Base-by-base conservation (phyloP, 2,329 filamentous ascomycete genomes). In the Penicillium oxalicum region DNA sequence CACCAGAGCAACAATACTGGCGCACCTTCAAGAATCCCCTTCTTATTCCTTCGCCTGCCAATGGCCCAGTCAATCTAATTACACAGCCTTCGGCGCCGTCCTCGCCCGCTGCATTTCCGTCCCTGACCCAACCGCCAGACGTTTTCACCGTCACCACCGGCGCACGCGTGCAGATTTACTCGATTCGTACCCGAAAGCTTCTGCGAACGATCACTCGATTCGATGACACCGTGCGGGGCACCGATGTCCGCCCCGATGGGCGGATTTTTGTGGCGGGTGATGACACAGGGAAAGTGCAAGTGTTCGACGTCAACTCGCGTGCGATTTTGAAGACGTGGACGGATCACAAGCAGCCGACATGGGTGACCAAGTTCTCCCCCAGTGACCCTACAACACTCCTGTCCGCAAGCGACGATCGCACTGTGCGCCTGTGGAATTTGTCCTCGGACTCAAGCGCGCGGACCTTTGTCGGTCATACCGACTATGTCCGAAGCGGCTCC, bases 1-100 rank as follows among this genome's bases (percentile, higher is more conserved):
- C 91, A 5, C 85, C 91, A 29, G 93, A 98, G 74, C 91, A 97
- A 73, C 81, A 85, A 57, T 97, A 97, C 77, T 98, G 94, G 94
- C 87, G 86, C 66, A 86, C 87, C 9, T 98, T 98, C 77, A 90
- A 88, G 73, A 93, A 91, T 59, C 88, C 91, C 57, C 82, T 95
- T 49, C 83, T 91, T 53, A 84, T 97, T 53, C 88, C 93, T 40
- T 95, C 91, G 54, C 90, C 91, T 56, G 89, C 93, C 56, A 88
- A 88, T 65, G 90, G 87, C 67, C 87, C 89, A 40, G 82, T 98
- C 62, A 95, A 90, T 32, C 85, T 94, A 69, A 95, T 98, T 68
- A 91, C 88, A 43, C 86, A 84, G 67, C 86, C 79, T 52, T 70
- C 70, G 18, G 68, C 72, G 9, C 74, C 76, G 12, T 72, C 70